Percentiles rank a stretch among this genome's conserved stretches.
Conservation (phyloP, 1,284 basidiomycete species). For the Fomitopsis pinicola region DNA sequence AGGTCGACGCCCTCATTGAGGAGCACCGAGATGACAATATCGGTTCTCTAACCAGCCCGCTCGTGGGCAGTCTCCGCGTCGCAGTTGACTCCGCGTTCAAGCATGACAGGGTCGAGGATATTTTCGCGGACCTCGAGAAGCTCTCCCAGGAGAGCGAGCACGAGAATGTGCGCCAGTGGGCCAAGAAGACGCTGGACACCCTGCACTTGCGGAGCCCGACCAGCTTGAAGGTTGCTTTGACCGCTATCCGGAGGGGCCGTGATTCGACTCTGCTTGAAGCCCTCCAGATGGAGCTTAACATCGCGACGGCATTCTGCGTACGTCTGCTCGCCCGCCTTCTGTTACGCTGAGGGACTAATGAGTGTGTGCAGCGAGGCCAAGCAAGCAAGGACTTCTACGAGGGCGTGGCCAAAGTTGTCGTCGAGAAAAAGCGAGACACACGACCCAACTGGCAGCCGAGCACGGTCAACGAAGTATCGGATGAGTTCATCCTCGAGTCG, state of each 20-base stretch:
- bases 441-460: conserved; percentile 34
- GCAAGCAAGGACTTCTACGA: conserved; percentile 79
- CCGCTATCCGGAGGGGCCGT: conserved; percentile 71
- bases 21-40: conserved; percentile 61
- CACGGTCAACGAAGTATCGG: conserved; percentile 52
- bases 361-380: conserved; percentile 42
- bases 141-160: conserved; percentile 40
- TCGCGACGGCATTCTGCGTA: conserved; percentile 80
- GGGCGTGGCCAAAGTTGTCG: conserved; percentile 77
- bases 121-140: conserved; percentile 55
- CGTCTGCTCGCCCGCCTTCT: conserved; percentile 27
- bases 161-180: conserved; percentile 64
- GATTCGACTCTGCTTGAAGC: conserved; percentile 59
- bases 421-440: not conserved
- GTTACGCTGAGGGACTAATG: not conserved
- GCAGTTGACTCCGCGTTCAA: conserved; percentile 81
- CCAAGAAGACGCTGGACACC: conserved; percentile 57
- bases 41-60: conserved; percentile 39
- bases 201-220: conserved; percentile 82
- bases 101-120: conserved; percentile 64
- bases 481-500: conserved; percentile 44
- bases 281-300: conserved; percentile 78
- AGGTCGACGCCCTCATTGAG: conserved; percentile 60
- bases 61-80: conserved; percentile 61
- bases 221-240: conserved; percentile 82